Evolutionary conservation across 2,329 filamentous ascomycete species (phyloP).

Genomic region (Aschersonia sp.): DNA sequence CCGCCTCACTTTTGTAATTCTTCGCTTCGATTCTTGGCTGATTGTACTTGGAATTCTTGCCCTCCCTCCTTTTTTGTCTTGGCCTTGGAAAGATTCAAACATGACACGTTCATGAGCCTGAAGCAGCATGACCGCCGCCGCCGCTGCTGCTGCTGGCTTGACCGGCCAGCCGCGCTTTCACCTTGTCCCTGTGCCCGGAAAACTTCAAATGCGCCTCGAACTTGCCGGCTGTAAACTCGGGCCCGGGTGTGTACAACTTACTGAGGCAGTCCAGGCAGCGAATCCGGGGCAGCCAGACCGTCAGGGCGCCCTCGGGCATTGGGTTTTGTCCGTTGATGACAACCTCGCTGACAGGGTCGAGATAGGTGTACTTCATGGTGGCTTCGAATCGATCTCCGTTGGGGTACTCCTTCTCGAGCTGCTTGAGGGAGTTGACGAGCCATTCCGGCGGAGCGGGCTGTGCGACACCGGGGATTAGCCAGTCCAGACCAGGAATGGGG

Average conservation of each 20-base stretch:
- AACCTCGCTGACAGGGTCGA: constrained; percentile 56
- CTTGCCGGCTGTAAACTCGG: constrained; percentile 70
- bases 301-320: constrained; percentile 51
- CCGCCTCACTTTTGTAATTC: no score
- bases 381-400: constrained; percentile 69
- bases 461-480: no score
- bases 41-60: no score
- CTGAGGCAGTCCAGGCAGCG: constrained; percentile 84
- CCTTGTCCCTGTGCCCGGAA: constrained; percentile 59
- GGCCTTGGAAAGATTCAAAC: no score
- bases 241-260: constrained; percentile 85
- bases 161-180: constrained; percentile 23
- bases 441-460: constrained; percentile 78
- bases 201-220: constrained; percentile 91
- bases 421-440: constrained; percentile 61
- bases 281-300: constrained; percentile 78
- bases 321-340: constrained; percentile 43
- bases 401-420: constrained; percentile 57
- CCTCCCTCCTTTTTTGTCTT: no score
- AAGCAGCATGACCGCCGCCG: background rate
- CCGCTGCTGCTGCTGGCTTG: constrained; percentile 6
- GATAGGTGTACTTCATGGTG: constrained; percentile 76
- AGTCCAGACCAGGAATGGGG: background rate
- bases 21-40: no score
- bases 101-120: no score